These are phyloP conservation scores for Syncephalis fuscata DNA, from an alignment of 371 early-diverging fungal species.

Conservation along the genomic window DNA sequence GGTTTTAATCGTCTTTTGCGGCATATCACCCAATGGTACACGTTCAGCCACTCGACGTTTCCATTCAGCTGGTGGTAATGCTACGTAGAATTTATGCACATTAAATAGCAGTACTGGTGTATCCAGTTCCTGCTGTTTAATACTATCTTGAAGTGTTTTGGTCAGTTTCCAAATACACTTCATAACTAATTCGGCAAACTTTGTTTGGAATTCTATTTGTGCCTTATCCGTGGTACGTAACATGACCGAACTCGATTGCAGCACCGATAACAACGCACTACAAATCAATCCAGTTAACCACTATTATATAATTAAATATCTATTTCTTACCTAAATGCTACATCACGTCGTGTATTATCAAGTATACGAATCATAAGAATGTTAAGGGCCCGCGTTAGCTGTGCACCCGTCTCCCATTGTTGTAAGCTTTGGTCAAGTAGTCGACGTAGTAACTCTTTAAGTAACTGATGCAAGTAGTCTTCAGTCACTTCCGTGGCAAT, in stretches of 20 bases:
- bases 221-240: constrained; percentile 20
- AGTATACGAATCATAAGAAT: constrained; percentile 73
- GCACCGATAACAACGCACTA: constrained; percentile 34
- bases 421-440: constrained; percentile 60
- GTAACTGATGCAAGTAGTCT: constrained; percentile 38
- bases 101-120: constrained; percentile 45
- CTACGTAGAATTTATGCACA: constrained; percentile 65
- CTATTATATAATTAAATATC: too few relatives aligned
- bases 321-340: constrained; percentile 39
- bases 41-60: constrained; percentile 54
- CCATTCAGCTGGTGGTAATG: constrained; percentile 73
- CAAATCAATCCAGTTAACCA: not conserved
- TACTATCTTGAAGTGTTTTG: constrained; percentile 55
- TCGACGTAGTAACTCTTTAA: constrained; percentile 52
- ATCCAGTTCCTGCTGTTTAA: constrained; percentile 26
- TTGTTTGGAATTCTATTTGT: constrained; percentile 30
- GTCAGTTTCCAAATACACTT: constrained; percentile 92
- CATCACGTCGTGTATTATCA: constrained; percentile 64
- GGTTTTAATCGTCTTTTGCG: constrained; percentile 85
- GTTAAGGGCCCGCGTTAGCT: constrained; percentile 64
- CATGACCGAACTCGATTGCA: constrained; percentile 9
- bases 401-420: constrained; percentile 36
- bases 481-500: constrained; percentile 40
- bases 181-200: constrained; percentile 81
- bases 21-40: constrained; percentile 75